A percentile compares a stretch with the other conserved stretches of the same genome.
These are phyloP conservation scores for Plectranthus barbatus DNA, from an alignment of 257 asterid species.

Conservation along the genomic window DNA sequence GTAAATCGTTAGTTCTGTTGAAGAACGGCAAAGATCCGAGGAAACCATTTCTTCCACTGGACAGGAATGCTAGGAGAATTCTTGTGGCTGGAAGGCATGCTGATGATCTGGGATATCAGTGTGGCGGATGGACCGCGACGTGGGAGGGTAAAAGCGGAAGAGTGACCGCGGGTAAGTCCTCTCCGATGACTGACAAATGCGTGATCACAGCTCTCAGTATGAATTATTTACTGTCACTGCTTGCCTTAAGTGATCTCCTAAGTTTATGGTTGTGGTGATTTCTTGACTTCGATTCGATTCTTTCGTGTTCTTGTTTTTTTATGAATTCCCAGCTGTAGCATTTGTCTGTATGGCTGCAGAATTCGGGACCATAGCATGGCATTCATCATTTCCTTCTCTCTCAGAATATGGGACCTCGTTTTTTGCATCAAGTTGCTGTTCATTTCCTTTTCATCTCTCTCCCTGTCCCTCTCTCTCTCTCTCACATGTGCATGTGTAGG, in stretches of 20 bases:
- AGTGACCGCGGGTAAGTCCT: conserved; percentile 50
- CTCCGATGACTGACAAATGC: not conserved
- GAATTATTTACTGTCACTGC: not conserved
- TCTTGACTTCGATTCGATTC: not conserved
- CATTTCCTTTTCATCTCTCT: not conserved
- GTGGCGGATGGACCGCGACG: conserved; percentile 81
- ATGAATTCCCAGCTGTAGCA: conserved; percentile 7
- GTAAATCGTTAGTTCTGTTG: conserved; percentile 67
- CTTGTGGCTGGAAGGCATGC: conserved; percentile 63
- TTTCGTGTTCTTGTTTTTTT: not conserved
- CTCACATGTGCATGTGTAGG: not conserved
- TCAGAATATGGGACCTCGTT: conserved; percentile 10
- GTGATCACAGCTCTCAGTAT: no score
- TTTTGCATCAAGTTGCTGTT: not conserved
- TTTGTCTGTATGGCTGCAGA: conserved; percentile 6
- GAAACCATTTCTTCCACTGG: conserved; percentile 58
- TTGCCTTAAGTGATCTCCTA: not conserved
- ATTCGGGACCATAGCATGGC: conserved; percentile 7
- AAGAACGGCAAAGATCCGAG: conserved; percentile 59
- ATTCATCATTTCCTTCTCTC: not conserved
- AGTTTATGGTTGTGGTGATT: not conserved
- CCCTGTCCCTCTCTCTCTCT: not conserved
- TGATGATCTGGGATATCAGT: conserved; percentile 67
- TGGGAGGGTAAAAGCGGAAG: conserved; percentile 78
- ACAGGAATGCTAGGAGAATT: conserved; percentile 43